A percentile compares a stretch with the other conserved stretches of the same genome.
Evolutionary conservation across 768 basidiomycete species (phyloP).

Genomic region (Austroboletus festivus): DNA sequence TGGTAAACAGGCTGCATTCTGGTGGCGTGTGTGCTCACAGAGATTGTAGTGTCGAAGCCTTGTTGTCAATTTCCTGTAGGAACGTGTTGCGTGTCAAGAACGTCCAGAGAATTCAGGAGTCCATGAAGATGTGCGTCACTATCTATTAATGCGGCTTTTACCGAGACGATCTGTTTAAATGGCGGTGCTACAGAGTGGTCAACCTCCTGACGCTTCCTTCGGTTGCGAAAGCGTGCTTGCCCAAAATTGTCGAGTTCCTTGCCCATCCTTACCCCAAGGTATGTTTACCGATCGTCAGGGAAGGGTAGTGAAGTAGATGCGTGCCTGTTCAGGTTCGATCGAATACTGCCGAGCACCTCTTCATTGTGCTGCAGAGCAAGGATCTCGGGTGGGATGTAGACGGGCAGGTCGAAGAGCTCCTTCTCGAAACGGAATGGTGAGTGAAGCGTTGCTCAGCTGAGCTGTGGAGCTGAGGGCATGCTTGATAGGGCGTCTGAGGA

Average conservation of each 20-base stretch:
- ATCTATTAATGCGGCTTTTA: constrained; percentile 24
- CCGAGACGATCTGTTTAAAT: constrained; percentile 13
- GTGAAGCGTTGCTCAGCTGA: constrained; percentile 1
- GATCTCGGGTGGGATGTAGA: constrained; percentile 66
- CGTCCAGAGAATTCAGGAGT: constrained; percentile 73
- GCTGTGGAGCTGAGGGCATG: constrained; percentile 28
- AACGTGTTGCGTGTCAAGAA: constrained; percentile 74
- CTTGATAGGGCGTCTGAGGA: constrained; percentile 48
- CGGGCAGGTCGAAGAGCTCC: constrained; percentile 55
- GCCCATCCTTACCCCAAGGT: constrained; percentile 81
- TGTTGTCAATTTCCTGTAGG: constrained; percentile 56
- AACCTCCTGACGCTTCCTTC: constrained; percentile 55
- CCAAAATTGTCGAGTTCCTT: constrained; percentile 58
- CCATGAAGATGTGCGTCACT: constrained; percentile 74
- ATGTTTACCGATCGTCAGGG: constrained; percentile 24
- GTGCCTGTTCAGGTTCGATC: constrained; percentile 59
- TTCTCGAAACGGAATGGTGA: constrained; percentile 84
- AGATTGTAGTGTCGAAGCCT: constrained; percentile 44
- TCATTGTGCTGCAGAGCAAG: constrained; percentile 67
- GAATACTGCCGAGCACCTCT: constrained; percentile 80
- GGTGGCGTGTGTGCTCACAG: constrained; percentile 12
- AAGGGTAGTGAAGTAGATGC: constrained; percentile 3
- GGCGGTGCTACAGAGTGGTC: constrained; percentile 48
- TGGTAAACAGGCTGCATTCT: constrained; percentile 42
- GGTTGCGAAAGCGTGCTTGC: constrained; percentile 41